Evolutionary conservation across 2,329 filamentous ascomycete species (phyloP).

Genomic region (Chlorencoelia australis): DNA sequence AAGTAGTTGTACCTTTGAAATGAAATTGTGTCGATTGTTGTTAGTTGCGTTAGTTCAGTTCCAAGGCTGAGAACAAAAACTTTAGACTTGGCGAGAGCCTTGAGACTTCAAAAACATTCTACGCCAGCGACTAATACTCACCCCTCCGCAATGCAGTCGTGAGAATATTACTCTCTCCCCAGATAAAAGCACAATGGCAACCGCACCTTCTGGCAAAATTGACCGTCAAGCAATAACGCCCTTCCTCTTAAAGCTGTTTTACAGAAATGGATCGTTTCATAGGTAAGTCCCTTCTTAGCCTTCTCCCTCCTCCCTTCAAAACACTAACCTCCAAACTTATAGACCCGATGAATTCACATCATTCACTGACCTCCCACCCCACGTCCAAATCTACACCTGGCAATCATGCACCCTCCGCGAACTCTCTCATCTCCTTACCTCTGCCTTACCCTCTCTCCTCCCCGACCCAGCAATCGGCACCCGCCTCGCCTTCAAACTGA

Average conservation of each 20-base stretch:
- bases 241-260: constrained; percentile 80
- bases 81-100: no score
- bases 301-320: constrained; percentile 2
- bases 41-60: no score
- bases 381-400: constrained; percentile 81
- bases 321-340: background rate
- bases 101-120: no score
- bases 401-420: constrained; percentile 70
- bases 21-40: no score
- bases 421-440: constrained; percentile 66
- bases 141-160: no score
- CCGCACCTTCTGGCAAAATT: constrained; percentile 31
- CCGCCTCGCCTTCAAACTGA: constrained; percentile 75
- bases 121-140: no score
- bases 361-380: constrained; percentile 46
- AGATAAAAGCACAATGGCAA: no score
- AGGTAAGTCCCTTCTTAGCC: constrained; percentile 36
- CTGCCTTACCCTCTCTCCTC: constrained; percentile 56
- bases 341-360: constrained; percentile 61
- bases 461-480: constrained; percentile 70
- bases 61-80: no score
- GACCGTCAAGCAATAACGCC: constrained; percentile 65
- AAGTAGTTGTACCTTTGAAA: no score
- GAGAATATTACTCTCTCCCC: no score
- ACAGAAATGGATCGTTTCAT: constrained; percentile 64